phyloP scores from a whole-genome alignment of 1,284 basidiomycete genomes.

The Meripilus lineatus region DNA sequence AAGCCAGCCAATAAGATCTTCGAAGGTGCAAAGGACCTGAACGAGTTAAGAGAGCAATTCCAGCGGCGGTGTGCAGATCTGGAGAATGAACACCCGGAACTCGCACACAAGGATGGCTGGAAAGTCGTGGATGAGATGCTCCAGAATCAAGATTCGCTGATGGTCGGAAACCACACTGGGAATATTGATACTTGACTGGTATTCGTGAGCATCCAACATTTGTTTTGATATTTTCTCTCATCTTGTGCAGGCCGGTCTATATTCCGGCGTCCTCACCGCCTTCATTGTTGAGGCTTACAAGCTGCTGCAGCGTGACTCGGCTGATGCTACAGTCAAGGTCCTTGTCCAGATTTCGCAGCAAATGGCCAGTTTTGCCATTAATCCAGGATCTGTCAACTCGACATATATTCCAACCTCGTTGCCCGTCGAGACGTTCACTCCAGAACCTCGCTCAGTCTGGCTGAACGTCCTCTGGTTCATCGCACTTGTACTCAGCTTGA shows the following conservation, averaged over 20 bases:
- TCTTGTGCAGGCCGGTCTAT: slow-evolving; percentile 17
- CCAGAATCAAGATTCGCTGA: no score
- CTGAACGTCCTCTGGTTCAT: slow-evolving; percentile 1
- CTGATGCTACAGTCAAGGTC: not conserved
- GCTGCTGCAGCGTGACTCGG: slow-evolving; percentile 10
- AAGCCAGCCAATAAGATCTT: no score
- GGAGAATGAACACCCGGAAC: no score
- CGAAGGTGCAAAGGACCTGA: no score
- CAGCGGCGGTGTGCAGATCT: no score
- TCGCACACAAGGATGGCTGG: no score
- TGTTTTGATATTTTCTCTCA: not conserved
- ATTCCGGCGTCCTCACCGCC: slow-evolving; percentile 20
- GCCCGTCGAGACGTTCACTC: not conserved
- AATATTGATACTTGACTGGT: not conserved
- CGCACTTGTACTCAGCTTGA: not conserved
- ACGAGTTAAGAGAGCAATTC: no score
- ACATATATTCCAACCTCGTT: not conserved
- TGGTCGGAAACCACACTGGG: not conserved
- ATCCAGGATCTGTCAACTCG: not conserved
- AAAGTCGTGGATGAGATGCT: no score
- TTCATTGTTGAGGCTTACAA: slow-evolving; percentile 20
- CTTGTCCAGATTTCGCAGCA: slow-evolving; percentile 4
- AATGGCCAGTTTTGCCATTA: not conserved
- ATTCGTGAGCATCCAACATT: not conserved
- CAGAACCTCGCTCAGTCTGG: not conserved